Conservation (phyloP, 1,139 yeast species). For the Magnusiomyces paraingens region DNA sequence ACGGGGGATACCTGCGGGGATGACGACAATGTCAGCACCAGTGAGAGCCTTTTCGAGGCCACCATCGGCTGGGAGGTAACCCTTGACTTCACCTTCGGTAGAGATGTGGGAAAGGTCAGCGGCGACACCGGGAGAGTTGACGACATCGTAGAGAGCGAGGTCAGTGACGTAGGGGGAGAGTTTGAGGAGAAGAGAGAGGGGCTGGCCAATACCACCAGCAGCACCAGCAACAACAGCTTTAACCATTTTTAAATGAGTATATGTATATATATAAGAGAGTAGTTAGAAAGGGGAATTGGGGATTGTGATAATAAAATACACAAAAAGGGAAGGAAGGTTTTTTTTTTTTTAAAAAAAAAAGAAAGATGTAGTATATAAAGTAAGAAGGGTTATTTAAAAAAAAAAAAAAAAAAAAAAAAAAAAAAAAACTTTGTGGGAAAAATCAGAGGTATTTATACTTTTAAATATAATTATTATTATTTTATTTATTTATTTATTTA, state of each 20-base stretch:
- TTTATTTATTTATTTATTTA: too few species aligned
- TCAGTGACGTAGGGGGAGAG: conserved; percentile 52
- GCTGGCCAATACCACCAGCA: conserved; percentile 73
- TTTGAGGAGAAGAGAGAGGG: conserved; percentile 78
- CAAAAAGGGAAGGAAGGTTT: not conserved
- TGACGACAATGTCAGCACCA: conserved; percentile 70
- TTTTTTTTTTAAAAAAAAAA: not conserved
- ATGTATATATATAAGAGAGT: not conserved
- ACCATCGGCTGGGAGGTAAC: conserved; percentile 58
- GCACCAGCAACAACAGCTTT: conserved; percentile 40
- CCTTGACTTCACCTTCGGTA: conserved; percentile 65
- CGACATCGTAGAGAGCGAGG: conserved; percentile 79
- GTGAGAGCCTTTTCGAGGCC: conserved; percentile 54
- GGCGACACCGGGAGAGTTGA: conserved; percentile 87
- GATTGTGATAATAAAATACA: not conserved
- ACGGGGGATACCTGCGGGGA: conserved; percentile 97
- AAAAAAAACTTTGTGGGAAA: too few species aligned
- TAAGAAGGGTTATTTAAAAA: too few species aligned
- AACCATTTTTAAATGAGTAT: conserved; percentile 26
- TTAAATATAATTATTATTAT: too few species aligned
- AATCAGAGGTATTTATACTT: too few species aligned
- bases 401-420: too few species aligned
- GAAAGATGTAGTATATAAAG: not conserved
- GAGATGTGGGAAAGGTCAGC: conserved; percentile 88
- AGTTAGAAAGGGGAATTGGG: not conserved